phyloP scores from a whole-genome alignment of 192 early-diverging fungal species.

The Oehlia diaphana region DNA sequence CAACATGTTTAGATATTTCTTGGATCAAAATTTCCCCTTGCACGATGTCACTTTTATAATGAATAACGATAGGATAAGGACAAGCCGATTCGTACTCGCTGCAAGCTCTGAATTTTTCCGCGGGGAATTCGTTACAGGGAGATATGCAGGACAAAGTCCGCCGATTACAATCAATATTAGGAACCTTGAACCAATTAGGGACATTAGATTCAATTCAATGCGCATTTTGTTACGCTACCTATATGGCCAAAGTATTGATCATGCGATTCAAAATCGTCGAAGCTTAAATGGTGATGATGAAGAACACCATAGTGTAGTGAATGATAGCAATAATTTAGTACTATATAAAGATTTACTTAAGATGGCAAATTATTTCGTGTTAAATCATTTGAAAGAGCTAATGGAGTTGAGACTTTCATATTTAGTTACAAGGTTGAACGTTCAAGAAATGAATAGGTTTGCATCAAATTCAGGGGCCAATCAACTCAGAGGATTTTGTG shows the following conservation, averaged over 20 bases:
- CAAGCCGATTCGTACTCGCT: slow-evolving; percentile 3
- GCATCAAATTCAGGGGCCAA: neutral
- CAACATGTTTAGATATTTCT: neutral
- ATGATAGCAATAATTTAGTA: neutral
- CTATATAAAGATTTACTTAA: neutral
- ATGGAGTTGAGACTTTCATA: neutral
- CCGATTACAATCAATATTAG: neutral
- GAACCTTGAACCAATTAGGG: neutral
- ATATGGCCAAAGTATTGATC: slow-evolving; percentile 12
- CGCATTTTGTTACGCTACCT: slow-evolving; percentile 2
- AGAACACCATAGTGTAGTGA: neutral
- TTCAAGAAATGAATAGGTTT: neutral
- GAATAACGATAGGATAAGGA: neutral
- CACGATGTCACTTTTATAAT: slow-evolving; percentile 16
- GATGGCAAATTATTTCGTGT: neutral
- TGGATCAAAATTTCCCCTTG: neutral
- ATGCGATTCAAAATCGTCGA: neutral
- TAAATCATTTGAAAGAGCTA: slow-evolving; percentile 10
- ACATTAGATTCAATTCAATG: neutral
- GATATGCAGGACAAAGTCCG: neutral
- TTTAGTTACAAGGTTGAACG: neutral
- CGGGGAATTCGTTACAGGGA: neutral
- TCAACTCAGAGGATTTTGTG: neutral
- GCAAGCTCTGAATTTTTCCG: neutral
- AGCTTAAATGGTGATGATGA: neutral